Evolutionary conservation across 306 rosid genomes (phyloP), one percentile per base, ranked within the genome.

Genomic region (Prunus fruticosa): DNA sequence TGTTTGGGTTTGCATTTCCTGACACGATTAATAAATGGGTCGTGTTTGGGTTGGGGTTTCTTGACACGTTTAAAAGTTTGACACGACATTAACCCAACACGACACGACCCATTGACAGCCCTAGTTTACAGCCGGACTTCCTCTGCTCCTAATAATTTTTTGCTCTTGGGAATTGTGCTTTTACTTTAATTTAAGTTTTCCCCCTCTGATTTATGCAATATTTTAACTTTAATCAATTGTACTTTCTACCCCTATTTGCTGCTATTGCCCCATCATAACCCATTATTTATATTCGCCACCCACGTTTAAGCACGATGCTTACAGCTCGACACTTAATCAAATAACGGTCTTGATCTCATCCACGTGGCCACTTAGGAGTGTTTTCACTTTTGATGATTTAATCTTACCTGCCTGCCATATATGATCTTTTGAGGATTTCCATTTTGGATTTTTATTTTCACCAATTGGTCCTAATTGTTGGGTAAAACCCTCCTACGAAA

Each of bases 251-350:
- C 71, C 80, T 11, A 20, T 56, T 20, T 54, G 53, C 66, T 12
- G 74, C 76, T 78, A 61, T 70, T 73, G 50, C 61, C 71, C 84
- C 81, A 86, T 87, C 90, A 89, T 52, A 61, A 80, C 67, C 8
- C 78, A 52, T 65, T 18, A 67, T 88, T 82, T 86, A 80, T 91
- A 89, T 90, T 89, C 89, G 58, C 78, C 62, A 28, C 82, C 90
- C 97, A 94, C 96, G 96, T 91, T 90, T 81, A 61, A 61, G 95
- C 97, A 94, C 93, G 97, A 89, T 78, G 93, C 68, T 84, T 85
- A 94, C 97, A 94, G 93, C 97, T 90, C 91, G 86, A 83, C 91
- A 83, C 91, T 73, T 83, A 56, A 46, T 63, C 73, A 23, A 82
- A 67, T 4, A 46, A 56, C 86, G 77, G 75, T 56, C 70, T 76